Evolutionary conservation across 495 filamentous ascomycete genomes (phyloP).

Genomic region (Neurospora terricola): DNA sequence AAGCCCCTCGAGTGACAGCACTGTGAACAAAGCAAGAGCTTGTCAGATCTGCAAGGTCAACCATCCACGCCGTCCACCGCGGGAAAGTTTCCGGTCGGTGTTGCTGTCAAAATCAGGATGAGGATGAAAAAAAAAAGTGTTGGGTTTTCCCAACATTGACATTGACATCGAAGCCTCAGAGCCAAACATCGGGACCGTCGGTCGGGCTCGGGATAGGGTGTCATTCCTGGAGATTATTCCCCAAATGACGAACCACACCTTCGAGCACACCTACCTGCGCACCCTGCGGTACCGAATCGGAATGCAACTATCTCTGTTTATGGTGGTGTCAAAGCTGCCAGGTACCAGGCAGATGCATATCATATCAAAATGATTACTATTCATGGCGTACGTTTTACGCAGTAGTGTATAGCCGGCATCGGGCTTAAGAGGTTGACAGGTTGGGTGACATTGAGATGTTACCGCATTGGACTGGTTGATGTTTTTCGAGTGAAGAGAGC

Average conservation of each 20-base stretch:
- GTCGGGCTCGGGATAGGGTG: not conserved
- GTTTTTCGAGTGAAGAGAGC: not conserved
- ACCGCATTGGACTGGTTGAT: not conserved
- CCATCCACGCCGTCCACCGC: not conserved
- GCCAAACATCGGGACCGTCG: not conserved
- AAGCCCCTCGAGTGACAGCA: not conserved
- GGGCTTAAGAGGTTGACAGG: not conserved
- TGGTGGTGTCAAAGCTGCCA: not conserved
- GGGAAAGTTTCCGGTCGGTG: not conserved
- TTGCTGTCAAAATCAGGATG: not conserved
- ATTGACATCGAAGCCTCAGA: not conserved
- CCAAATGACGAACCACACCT: not conserved
- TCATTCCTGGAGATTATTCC: not conserved
- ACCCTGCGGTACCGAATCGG: not conserved
- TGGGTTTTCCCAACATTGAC: not conserved
- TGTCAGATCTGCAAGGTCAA: not conserved
- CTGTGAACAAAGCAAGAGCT: not conserved
- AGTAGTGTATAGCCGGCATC: not conserved
- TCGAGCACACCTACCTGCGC: not conserved
- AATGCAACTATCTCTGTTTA: not conserved
- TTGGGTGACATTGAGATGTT: not conserved
- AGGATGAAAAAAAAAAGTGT: not conserved
- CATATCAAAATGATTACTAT: not conserved
- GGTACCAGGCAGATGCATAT: not conserved
- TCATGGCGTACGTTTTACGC: not conserved